Evolutionary conservation across 176 grass and related monocot species (phyloP).

Genomic region (Oryza coarctata): DNA sequence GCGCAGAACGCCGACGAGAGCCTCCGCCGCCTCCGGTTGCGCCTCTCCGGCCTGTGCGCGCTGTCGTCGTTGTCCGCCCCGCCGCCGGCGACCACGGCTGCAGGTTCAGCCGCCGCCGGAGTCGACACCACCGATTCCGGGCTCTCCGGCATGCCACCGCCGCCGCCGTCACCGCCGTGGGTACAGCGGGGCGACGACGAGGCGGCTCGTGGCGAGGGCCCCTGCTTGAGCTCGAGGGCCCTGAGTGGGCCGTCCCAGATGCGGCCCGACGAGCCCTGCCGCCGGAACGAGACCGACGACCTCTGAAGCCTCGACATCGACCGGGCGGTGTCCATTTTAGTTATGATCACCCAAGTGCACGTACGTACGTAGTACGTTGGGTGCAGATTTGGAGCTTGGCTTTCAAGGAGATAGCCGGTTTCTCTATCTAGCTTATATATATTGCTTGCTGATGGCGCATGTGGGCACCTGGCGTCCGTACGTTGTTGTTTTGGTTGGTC

Average conservation of each 20-base stretch:
- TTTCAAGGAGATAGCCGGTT: too few relatives aligned
- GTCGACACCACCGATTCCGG: not conserved
- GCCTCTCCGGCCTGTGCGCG: slow-evolving; percentile 6
- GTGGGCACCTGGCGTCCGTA: not conserved
- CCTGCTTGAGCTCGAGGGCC: slow-evolving; percentile 26
- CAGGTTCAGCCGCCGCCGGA: too few relatives aligned
- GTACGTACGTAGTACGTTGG: too few relatives aligned
- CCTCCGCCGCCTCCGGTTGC: not conserved
- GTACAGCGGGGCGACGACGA: not conserved
- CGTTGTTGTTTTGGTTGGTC: slow-evolving; percentile 24
- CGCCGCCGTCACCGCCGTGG: too few relatives aligned
- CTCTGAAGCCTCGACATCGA: slow-evolving; percentile 54
- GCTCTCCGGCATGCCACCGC: slow-evolving; percentile 18
- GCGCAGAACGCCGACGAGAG: slow-evolving; percentile 44
- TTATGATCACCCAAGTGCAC: too few relatives aligned
- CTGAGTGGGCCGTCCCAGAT: slow-evolving; percentile 47
- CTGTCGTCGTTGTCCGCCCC: not conserved
- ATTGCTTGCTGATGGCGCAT: not conserved
- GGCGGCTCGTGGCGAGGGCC: not conserved
- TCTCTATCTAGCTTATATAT: not conserved
- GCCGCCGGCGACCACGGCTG: not conserved
- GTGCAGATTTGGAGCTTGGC: too few relatives aligned
- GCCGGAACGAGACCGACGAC: slow-evolving; percentile 62
- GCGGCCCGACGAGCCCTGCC: slow-evolving; percentile 63
- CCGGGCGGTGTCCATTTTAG: not conserved